Base-by-base conservation (phyloP, 148 eudicot genomes). In the Persicaria maculosa region DNA sequence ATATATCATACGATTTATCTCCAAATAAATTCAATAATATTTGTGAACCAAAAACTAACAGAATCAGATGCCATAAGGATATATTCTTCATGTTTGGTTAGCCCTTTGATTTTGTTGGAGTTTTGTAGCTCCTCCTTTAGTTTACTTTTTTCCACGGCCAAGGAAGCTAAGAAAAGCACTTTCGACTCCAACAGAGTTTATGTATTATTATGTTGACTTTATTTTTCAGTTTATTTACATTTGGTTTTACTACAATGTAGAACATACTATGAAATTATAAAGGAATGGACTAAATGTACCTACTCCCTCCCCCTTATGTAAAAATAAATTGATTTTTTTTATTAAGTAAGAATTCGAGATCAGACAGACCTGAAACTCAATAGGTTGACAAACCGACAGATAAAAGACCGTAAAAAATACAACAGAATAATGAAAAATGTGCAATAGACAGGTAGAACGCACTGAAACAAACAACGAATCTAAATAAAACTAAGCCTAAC, bases 71-170 rank as follows among this genome's bases (percentile, higher is more conserved):
- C 69, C 69, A 40, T 40, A 40, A 14, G 69, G 46, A 64, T 64
- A 64, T 64, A 64, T 64, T 64, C 69, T 36, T 15, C 45, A 40
- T 64, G 45, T 64, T 64, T 64, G 69, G n/a, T 11, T 64, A 64
- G 46, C 46, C 69, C 69, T 64, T 64, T 64, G 69, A 36, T 36
- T 64, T 64, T 40, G 43, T 64, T 64, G 69, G 69, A 64, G 67
- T 59, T 59, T 59, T 59, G 67, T 59, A 59, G 25, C 67, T 64
- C 69, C 69, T 64, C 69, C 69, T 64, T 61, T 64, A 64, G 8
- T 40, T 64, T 64, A 64, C 69, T 64, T 64, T 64, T 62, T 40
- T 45, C 36, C 45, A 31, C 69, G 31, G 67, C 50, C 43, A n/a
- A 59, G 15, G 52, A 40, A 53, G 47, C 40, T 31, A 40, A 36